Evolutionary conservation across 2,329 filamentous ascomycete genomes (phyloP).

Genomic region (Fusarium citri): DNA sequence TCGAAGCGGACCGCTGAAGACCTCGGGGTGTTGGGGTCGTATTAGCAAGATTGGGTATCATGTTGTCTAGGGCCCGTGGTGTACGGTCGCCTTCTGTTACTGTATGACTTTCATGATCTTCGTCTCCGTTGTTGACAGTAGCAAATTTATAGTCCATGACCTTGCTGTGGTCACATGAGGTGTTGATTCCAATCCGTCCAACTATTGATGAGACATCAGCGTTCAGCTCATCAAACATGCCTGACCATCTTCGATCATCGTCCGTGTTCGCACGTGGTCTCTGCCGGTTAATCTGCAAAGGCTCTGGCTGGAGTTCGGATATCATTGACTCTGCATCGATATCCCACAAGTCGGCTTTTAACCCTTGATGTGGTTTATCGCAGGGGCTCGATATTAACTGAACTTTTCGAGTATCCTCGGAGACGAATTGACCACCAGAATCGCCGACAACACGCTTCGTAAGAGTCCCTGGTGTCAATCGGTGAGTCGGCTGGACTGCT

Average conservation of each 20-base stretch:
- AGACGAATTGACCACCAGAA: constrained; percentile 40
- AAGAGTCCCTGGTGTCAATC: constrained; percentile 43
- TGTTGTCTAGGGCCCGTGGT: constrained; percentile 2
- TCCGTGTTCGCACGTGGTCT: constrained; percentile 8
- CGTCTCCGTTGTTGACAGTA: neutral
- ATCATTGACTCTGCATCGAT: constrained; percentile 30
- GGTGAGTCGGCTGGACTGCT: constrained; percentile 34
- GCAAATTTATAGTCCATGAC: neutral
- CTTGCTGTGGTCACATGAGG: neutral
- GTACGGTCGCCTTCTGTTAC: constrained; percentile 11
- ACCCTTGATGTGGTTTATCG: constrained; percentile 25
- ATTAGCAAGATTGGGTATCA: neutral
- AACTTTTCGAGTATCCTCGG: constrained; percentile 32
- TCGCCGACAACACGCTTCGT: constrained; percentile 40
- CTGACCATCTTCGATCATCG: constrained; percentile 29
- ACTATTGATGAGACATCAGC: constrained; percentile 8
- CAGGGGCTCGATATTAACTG: constrained; percentile 35
- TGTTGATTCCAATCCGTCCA: constrained; percentile 12
- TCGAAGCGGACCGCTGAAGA: constrained; percentile 32
- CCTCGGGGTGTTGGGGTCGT: constrained; percentile 2
- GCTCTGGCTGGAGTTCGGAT: constrained; percentile 42
- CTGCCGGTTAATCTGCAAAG: constrained; percentile 38
- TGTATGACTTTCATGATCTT: neutral
- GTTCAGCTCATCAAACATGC: constrained; percentile 18
- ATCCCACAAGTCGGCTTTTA: constrained; percentile 41